Conservation (phyloP, 129 eudicot species). For the Centella asiatica region DNA sequence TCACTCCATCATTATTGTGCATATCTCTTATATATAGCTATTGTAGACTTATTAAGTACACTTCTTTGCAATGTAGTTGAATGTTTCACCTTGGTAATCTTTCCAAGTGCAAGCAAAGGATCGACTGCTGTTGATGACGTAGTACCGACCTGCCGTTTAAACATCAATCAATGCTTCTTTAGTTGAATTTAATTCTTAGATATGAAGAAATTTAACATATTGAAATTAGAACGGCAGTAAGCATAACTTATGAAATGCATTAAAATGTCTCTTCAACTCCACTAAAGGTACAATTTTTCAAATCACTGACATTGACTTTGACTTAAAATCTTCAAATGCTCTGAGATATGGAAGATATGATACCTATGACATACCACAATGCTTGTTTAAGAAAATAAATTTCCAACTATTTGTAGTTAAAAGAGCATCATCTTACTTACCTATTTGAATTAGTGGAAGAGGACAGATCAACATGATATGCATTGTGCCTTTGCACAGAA, state of each 20-base stretch:
- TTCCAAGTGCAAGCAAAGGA: slow-evolving; percentile 77
- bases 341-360: too few relatives aligned
- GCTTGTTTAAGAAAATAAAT: background rate
- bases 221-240: background rate
- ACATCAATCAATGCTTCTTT: background rate
- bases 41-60: background rate
- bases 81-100: slow-evolving; percentile 53
- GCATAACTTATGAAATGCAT: background rate
- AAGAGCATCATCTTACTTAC: background rate
- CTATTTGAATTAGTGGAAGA: background rate
- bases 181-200: background rate
- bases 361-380: too few relatives aligned
- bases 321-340: too few relatives aligned
- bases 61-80: background rate
- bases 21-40: background rate
- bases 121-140: slow-evolving; percentile 97
- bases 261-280: too few relatives aligned
- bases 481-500: background rate
- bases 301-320: too few relatives aligned
- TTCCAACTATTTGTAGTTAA: background rate
- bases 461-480: background rate
- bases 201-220: background rate
- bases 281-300: too few relatives aligned
- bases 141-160: slow-evolving; percentile 62
- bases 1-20: too few relatives aligned